Percentiles rank a stretch among this genome's conserved stretches.
These are phyloP conservation scores for Platanus orientalis DNA, from an alignment of 164 flowering plant species.

Conservation along the genomic window DNA sequence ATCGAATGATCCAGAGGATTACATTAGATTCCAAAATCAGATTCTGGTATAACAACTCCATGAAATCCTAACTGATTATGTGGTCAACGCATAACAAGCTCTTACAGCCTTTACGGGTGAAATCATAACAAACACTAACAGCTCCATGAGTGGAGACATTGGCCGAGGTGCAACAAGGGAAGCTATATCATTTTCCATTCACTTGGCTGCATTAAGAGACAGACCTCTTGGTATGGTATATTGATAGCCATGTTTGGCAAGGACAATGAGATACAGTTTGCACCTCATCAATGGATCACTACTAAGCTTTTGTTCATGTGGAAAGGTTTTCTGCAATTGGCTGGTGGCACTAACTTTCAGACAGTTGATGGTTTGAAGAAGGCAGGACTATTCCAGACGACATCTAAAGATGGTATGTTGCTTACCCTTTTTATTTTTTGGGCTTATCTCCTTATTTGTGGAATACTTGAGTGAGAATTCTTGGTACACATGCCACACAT, in stretches of 20 bases:
- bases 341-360: conserved; percentile 86
- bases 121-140: no score
- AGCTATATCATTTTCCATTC: conserved; percentile 61
- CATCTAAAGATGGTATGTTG: conserved; percentile 22
- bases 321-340: conserved; percentile 82
- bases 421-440: not conserved
- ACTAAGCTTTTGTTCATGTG: not conserved
- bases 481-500: not conserved
- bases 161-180: conserved; percentile 85
- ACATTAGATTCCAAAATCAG: no score
- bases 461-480: not conserved
- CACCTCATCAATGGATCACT: not conserved
- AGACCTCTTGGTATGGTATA: conserved; percentile 54
- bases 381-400: conserved; percentile 49
- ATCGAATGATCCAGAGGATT: no score
- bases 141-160: conserved; percentile 96
- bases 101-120: no score
- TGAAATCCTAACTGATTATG: no score
- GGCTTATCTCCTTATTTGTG: not conserved
- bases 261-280: not conserved
- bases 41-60: no score
- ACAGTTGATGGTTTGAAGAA: conserved; percentile 63
- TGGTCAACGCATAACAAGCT: no score
- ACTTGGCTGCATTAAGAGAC: conserved; percentile 41
- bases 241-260: not conserved